Evolutionary conservation across 108 stramenopile genomes (phyloP).

Genomic region (Nitzschia sp.): DNA sequence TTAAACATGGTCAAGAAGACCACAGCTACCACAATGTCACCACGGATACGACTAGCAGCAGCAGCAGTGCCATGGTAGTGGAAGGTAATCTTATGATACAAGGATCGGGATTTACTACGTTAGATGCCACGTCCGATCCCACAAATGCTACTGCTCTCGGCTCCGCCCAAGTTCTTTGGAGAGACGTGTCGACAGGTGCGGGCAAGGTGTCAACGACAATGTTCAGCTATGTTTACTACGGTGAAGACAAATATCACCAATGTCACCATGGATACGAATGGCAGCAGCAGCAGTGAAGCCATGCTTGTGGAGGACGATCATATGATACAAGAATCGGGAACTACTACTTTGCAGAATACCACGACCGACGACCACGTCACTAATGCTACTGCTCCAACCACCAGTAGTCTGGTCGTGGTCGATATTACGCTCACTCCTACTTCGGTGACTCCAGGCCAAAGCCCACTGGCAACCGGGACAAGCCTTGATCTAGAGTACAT

Average conservation of each 20-base stretch:
- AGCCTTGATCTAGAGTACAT: slow-evolving; percentile 45
- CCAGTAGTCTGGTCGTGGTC: slow-evolving; percentile 64
- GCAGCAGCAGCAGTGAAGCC: neutral
- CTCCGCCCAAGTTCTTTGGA: neutral
- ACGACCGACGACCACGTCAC: neutral
- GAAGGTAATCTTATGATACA: neutral
- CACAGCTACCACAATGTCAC: neutral
- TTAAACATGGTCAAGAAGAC: too few species aligned
- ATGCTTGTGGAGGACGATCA: neutral
- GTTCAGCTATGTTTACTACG: too few species aligned
- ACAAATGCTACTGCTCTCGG: slow-evolving; percentile 52
- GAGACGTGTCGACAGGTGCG: neutral
- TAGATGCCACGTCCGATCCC: neutral
- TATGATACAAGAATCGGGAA: slow-evolving; percentile 55
- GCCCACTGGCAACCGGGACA: slow-evolving; percentile 18
- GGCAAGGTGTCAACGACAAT: neutral
- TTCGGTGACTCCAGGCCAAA: neutral
- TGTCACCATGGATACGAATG: neutral
- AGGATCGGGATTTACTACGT: neutral
- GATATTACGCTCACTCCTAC: slow-evolving; percentile 39
- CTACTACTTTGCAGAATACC: neutral
- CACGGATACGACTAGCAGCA: neutral
- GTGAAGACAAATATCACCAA: neutral
- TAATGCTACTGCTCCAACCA: neutral
- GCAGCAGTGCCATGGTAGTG: neutral